phyloP scores from a whole-genome alignment of 352 stramenopile genomes.

The Thalassiosira ordinaria region DNA sequence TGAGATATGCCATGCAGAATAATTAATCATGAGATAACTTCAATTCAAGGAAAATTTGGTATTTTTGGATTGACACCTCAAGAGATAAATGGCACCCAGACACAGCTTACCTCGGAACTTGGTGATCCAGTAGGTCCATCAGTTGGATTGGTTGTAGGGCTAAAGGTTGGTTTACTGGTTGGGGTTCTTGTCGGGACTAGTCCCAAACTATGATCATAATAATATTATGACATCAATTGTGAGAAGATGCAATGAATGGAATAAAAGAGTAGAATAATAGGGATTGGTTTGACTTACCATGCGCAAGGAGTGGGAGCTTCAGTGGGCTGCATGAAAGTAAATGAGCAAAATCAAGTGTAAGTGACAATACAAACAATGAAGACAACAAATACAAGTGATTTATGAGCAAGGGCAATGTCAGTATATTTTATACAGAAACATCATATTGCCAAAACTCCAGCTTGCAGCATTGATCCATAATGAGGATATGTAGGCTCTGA shows the following conservation, averaged over 20 bases:
- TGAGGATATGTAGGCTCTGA: no score
- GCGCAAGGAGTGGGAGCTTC: constrained; percentile 4
- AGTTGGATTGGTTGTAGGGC: neutral
- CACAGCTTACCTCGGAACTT: constrained; percentile 7
- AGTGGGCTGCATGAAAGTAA: neutral
- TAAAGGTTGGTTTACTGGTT: constrained; percentile 14
- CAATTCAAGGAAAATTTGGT: neutral
- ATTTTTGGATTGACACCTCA: no score
- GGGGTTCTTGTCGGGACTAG: constrained; percentile 7
- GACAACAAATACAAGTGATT: neutral
- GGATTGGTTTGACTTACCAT: neutral
- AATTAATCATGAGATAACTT: neutral
- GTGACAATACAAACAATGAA: neutral
- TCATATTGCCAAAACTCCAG: no score
- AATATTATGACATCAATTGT: neutral
- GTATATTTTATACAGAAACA: no score
- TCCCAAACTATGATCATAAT: neutral
- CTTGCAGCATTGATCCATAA: no score
- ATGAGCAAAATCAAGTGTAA: neutral
- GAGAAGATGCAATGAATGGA: no score
- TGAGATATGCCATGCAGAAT: neutral
- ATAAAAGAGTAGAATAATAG: neutral
- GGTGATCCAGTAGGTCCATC: neutral
- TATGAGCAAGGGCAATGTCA: no score
- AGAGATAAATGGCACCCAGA: no score